phyloP scores from a whole-genome alignment of 108 stramenopile species.

The Schizochytrium sp. region DNA sequence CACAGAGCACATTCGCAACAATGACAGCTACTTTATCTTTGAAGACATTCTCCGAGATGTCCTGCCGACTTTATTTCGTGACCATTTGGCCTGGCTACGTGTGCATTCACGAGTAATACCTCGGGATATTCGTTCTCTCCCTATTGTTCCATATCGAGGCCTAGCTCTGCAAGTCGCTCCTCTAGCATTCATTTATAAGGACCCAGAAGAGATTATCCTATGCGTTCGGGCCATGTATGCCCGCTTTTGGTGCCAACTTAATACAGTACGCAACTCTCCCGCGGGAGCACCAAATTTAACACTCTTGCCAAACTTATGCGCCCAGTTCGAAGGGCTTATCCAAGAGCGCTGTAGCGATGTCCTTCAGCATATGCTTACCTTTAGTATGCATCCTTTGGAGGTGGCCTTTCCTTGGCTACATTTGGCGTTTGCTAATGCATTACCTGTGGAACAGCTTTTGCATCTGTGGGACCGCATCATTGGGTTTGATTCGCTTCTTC shows the following conservation, averaged over 20 bases:
- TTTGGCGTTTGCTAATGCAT: constrained; percentile 30
- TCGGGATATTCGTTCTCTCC: background rate
- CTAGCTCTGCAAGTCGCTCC: constrained; percentile 47
- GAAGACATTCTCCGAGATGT: constrained; percentile 41
- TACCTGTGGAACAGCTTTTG: constrained; percentile 19
- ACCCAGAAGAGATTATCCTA: constrained; percentile 25
- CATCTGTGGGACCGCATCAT: constrained; percentile 42
- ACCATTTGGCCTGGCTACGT: constrained; percentile 35
- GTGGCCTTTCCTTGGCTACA: constrained; percentile 44
- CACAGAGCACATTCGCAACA: constrained; percentile 46
- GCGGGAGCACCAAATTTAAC: background rate
- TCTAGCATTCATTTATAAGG: constrained; percentile 3
- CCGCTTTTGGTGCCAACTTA: constrained; percentile 45
- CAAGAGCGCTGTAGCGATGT: constrained; percentile 5
- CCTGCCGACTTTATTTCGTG: constrained; percentile 27
- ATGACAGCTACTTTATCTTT: constrained; percentile 57
- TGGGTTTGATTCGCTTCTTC: constrained; percentile 36
- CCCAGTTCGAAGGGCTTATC: constrained; percentile 19
- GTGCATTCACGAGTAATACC: background rate
- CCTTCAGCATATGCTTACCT: constrained; percentile 30
- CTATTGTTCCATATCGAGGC: constrained; percentile 43
- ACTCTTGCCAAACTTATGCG: constrained; percentile 27
- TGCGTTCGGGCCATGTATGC: constrained; percentile 45
- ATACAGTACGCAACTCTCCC: constrained; percentile 34
- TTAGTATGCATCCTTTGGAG: constrained; percentile 1